phyloP scores from a whole-genome alignment of 768 basidiomycete species.

The Phylloporus scabripes region DNA sequence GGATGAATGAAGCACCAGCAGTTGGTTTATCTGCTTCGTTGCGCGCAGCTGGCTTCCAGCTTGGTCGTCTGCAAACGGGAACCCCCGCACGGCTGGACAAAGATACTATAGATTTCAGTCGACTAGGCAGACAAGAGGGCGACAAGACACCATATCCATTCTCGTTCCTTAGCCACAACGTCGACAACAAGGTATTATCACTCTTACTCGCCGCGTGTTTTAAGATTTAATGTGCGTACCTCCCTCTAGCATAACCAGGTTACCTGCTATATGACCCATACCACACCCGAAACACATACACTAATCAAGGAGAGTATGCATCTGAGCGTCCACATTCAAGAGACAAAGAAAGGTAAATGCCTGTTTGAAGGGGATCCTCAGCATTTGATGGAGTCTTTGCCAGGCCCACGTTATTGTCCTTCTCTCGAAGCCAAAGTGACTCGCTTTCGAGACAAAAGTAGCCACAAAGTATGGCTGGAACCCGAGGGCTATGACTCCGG shows the following conservation, averaged over 20 bases:
- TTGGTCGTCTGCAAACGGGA: constrained; percentile 80
- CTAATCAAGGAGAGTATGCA: constrained; percentile 74
- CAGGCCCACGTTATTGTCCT: constrained; percentile 89
- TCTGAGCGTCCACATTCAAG: constrained; percentile 78
- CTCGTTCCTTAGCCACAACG: constrained; percentile 62
- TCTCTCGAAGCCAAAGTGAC: constrained; percentile 84
- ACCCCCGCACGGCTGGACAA: constrained; percentile 79
- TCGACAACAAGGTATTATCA: constrained; percentile 62
- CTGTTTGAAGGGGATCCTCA: not conserved
- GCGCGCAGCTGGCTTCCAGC: constrained; percentile 66
- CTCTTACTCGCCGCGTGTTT: not conserved
- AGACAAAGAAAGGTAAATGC: constrained; percentile 70
- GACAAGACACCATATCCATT: constrained; percentile 66
- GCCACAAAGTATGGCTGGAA: constrained; percentile 82
- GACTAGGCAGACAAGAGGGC: constrained; percentile 58
- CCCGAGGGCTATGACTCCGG: constrained; percentile 90
- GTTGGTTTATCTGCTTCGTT: constrained; percentile 74
- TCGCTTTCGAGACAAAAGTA: constrained; percentile 65
- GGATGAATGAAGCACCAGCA: constrained; percentile 67
- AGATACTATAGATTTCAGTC: constrained; percentile 63
- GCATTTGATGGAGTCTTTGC: not conserved
- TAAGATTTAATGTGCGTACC: not conserved
- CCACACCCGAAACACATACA: constrained; percentile 67
- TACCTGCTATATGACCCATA: constrained; percentile 64
- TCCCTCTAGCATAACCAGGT: constrained; percentile 64